A percentile compares a stretch with the other conserved stretches of the same genome.
These are phyloP conservation scores for Paecilomyces variotii DNA, from an alignment of 2,329 filamentous ascomycete genomes.

Conservation along the genomic window DNA sequence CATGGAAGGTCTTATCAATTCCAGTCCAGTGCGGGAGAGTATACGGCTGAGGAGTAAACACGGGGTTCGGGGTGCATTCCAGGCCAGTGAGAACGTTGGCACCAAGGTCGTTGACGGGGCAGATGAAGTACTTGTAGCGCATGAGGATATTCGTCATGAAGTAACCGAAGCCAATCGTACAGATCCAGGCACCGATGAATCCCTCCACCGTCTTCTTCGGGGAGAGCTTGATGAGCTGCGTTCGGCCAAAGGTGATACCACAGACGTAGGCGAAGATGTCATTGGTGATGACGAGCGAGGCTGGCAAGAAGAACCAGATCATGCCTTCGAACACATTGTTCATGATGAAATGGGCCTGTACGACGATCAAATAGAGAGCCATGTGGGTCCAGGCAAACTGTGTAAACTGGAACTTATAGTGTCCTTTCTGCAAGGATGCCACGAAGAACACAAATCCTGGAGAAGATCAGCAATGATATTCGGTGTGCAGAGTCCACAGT, in stretches of 20 bases:
- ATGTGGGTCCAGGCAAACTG: conserved; percentile 99
- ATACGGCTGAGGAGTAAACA: conserved; percentile 74
- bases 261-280: conserved; percentile 98
- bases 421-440: conserved; percentile 82
- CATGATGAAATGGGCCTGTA: conserved; percentile 98
- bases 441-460: conserved; percentile 97
- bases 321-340: conserved; percentile 99
- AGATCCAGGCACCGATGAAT: conserved; percentile 91
- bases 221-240: conserved; percentile 93
- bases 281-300: conserved; percentile 91
- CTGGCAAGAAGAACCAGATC: conserved; percentile 99
- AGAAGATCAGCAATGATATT: not conserved
- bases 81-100: conserved; percentile 89
- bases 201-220: conserved; percentile 99
- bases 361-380: conserved; percentile 95
- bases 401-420: conserved; percentile 98
- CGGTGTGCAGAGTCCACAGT: not conserved
- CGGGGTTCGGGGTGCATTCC: conserved; percentile 82
- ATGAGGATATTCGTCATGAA: conserved; percentile 75
- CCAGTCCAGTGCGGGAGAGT: conserved; percentile 65
- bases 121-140: conserved; percentile 95
- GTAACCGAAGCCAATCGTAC: conserved; percentile 81
- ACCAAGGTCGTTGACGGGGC: conserved; percentile 91
- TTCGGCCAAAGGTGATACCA: conserved; percentile 92
- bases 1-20: conserved; percentile 60